Evolutionary conservation across 768 basidiomycete species (phyloP), one percentile per base, ranked within the genome.

Genomic region (Podaxis carcinomalis): DNA sequence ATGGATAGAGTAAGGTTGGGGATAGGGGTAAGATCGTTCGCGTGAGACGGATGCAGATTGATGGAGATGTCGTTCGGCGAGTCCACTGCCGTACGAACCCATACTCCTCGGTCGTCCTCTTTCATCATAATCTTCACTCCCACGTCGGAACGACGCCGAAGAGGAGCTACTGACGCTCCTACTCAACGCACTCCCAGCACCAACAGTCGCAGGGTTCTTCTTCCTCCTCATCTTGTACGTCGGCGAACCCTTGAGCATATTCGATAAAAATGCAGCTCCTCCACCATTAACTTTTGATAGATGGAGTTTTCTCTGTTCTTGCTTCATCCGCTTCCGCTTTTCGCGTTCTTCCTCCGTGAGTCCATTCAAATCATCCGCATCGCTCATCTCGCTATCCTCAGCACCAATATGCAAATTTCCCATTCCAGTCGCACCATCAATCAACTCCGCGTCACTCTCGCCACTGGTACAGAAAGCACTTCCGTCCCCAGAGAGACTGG

Each of bases 141-240:
- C 67, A 36, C 65, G 68, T 1, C 72, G 60, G 53, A 70, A 57
- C 32, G 58, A 59, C 2, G 32, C 59, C 4, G 59, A 60, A 0
- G 59, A 54, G 3, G 51, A 53, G n/a, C 59, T 52, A 1, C 51
- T 53, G 5, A 60, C 51, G 27, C 59, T 60, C 51, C 59, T 53
- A 13, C 59, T 60, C 51, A 60, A 35, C 10, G 51, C 27, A 59
- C 63, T 37, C 21, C 56, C 56, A 13, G 42, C 54, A 42, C 25
- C 42, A 42, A 23, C 65, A 19, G 67, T 63, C 60, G 82, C 84
- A 35, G 75, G 71, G 36, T 80, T 79, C 71, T 90, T 92, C 78
- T 92, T 92, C 65, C 89, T 83, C 27, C 95, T 82, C 68, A 91
- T 89, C 75, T 97, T 97, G 79, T 97, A 97, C 2, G 85, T 83